Base-by-base conservation (phyloP, 768 basidiomycete genomes). In the Russula brevipes region DNA sequence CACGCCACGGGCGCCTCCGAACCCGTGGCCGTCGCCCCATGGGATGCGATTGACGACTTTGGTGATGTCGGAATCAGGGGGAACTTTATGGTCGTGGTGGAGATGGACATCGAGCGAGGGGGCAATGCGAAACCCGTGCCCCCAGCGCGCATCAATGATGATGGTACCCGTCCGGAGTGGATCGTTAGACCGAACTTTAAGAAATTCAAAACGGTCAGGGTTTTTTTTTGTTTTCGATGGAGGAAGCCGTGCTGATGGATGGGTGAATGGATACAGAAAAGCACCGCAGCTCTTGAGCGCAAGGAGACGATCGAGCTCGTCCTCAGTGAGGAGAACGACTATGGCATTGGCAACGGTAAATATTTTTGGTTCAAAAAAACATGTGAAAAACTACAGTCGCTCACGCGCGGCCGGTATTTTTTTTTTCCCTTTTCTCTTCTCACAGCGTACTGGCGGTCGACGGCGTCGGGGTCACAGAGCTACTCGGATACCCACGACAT, bases 81-180 rank as follows among this genome's bases (percentile, higher is more conserved):
- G 0, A 89, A 89, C 67, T 89, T 89, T 58, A 89, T 90, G 88
- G 80, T 86, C 3, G 79, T 89, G 38, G 74, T 87, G 30, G 85
- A 87, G 54, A 73, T 87, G 76, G 82, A 84, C 41, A 74, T 85
- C 14, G 57, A 63, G 64, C 46, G 62, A 58, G 39, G 61, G 52
- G 30, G 24, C 69, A 61, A 41, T 56, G 57, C 45, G 70, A 67
- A 54, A 47, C 41, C 50, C 5, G 14, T 6, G 10, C 42, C n/a
- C 16, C 1, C 46, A 9, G 42, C 30, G 4, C 50, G 44, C 19
- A n/a, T 4, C 30, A 33, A 56, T 4, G 42, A 50, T 14, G 38
- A 56, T 4, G 42, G 45, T 14, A 33, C 9, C 17, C 42, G 51
- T 11, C 64, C 71, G 3, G 68, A 74, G 16, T 80, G 79, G 82